Evolutionary conservation across 495 filamentous ascomycete genomes (phyloP).

Genomic region (Apiosordaria backusii): DNA sequence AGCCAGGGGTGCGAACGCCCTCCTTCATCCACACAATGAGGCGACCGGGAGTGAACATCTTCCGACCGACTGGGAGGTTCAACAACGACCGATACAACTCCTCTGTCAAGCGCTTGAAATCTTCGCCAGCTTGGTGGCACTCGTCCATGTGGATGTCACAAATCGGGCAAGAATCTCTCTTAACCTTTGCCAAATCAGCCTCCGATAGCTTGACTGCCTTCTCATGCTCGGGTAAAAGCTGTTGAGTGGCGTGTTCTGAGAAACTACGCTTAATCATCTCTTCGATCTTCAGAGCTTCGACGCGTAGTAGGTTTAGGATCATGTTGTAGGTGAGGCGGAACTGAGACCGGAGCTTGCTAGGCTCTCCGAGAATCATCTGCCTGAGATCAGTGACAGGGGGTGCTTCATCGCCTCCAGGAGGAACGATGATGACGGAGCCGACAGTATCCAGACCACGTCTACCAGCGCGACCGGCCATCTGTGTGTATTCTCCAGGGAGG

Average conservation of each 20-base stretch:
- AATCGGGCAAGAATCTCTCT: conserved; percentile 74
- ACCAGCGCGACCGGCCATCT: conserved; percentile 96
- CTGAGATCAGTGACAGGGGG: conserved; percentile 76
- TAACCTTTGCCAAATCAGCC: conserved; percentile 83
- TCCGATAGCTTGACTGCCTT: conserved; percentile 91
- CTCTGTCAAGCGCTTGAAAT: conserved; percentile 66
- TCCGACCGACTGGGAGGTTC: conserved; percentile 70
- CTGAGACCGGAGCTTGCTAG: conserved; percentile 91
- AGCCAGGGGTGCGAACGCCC: conserved; percentile 72
- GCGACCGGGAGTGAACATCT: conserved; percentile 68
- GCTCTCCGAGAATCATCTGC: conserved; percentile 94
- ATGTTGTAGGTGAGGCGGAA: conserved; percentile 98
- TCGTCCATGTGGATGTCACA: conserved; percentile 75
- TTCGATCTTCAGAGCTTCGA: conserved; percentile 96
- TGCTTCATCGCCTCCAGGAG: conserved; percentile 73
- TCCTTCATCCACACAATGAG: conserved; percentile 70
- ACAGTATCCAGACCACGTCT: conserved; percentile 88
- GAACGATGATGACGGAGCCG: conserved; percentile 89
- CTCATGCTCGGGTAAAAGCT: conserved; percentile 89
- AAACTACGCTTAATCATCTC: conserved; percentile 99
- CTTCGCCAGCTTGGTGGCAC: conserved; percentile 77
- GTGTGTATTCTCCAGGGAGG: conserved; percentile 92
- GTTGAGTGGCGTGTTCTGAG: conserved; percentile 97
- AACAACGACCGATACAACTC: conserved; percentile 71
- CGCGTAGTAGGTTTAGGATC: conserved; percentile 93